Base-by-base conservation (phyloP, 495 filamentous ascomycete species). In the Rhypophila decipiens region DNA sequence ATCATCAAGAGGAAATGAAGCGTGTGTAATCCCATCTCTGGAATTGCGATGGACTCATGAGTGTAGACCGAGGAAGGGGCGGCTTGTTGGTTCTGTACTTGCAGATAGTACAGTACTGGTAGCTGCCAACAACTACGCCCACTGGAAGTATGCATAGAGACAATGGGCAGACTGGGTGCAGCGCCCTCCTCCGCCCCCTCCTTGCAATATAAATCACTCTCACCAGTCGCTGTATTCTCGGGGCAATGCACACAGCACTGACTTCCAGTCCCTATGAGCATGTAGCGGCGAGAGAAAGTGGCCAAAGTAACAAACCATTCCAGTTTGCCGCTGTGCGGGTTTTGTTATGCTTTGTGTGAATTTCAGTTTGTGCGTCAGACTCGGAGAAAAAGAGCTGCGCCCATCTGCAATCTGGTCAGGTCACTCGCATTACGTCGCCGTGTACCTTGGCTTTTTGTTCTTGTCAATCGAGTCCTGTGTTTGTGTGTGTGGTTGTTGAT, bases 161-260 rank as follows among this genome's bases (percentile, higher is more conserved):
- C n/a, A 18, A 44, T n/a, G 19, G 27, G 29, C 24, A 39, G 40
- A 42, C 35, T 44, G 24, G n/a, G 35, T n/a, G 27, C 42, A 44
- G 15, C 19, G 42, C 42, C 42, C 31, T 33, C 24, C 42, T 42
- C 42, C 42, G 42, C 42, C 46, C 29, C 27, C 22, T 42, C 46
- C 39, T 42, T 19, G 27, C 20, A 42, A 42, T 42, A 42, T 11
- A 41, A 4, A 9, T 11, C 9, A 10, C 20, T 24, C 17, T n/a
- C 19, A 22, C 20, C 39, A 42, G 11, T 3, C 23, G 20, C 10
- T 17, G 39, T 31, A 13, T 13, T 19, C 10, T 27, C 22, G 7
- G 23, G 39, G 39, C 4, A 24, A 24, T 42, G 20, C 20, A 42
- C 15, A 15, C 27, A 22, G 18, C 22, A 5, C n/a, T 20, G 38